These are phyloP conservation scores for Amaranthus cruentus DNA, from an alignment of 148 eudicot species.

Conservation along the genomic window DNA sequence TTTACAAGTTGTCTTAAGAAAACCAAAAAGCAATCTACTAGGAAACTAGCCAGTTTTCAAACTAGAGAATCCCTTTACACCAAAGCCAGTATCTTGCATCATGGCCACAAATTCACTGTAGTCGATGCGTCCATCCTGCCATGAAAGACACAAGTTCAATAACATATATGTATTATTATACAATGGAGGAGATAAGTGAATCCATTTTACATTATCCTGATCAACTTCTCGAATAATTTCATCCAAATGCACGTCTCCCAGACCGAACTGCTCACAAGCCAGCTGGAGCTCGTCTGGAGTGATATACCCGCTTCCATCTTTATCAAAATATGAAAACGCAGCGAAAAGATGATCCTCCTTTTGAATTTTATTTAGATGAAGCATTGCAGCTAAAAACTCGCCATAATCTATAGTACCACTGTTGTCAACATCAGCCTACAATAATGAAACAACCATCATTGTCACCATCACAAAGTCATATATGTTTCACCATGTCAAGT, in stretches of 20 bases:
- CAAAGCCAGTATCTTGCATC: slow-evolving; percentile 52
- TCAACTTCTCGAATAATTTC: slow-evolving; percentile 56
- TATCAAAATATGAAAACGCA: slow-evolving; percentile 54
- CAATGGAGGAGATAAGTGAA: neutral
- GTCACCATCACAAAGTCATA: neutral
- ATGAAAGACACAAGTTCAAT: slow-evolving; percentile 11
- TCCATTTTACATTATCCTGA: slow-evolving; percentile 44
- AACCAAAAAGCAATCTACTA: slow-evolving; percentile 3
- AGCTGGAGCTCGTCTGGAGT: slow-evolving; percentile 55
- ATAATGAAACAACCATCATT: neutral
- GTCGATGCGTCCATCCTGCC: slow-evolving; percentile 58
- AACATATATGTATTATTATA: neutral
- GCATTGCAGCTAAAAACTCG: slow-evolving; percentile 66
- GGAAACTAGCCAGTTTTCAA: slow-evolving; percentile 5
- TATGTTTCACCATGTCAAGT: neutral
- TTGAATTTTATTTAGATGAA: slow-evolving; percentile 54
- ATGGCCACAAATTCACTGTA: slow-evolving; percentile 59
- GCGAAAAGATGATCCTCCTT: slow-evolving; percentile 59
- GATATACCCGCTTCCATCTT: slow-evolving; percentile 66
- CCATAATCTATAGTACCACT: slow-evolving; percentile 64
- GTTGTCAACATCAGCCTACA: slow-evolving; percentile 65
- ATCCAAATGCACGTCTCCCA: slow-evolving; percentile 40
- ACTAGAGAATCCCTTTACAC: slow-evolving; percentile 23
- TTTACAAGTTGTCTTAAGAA: neutral
- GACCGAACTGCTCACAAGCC: slow-evolving; percentile 54